Evolutionary conservation across 164 flowering plant genomes (phyloP).

Genomic region (Paratinospora sagittata): DNA sequence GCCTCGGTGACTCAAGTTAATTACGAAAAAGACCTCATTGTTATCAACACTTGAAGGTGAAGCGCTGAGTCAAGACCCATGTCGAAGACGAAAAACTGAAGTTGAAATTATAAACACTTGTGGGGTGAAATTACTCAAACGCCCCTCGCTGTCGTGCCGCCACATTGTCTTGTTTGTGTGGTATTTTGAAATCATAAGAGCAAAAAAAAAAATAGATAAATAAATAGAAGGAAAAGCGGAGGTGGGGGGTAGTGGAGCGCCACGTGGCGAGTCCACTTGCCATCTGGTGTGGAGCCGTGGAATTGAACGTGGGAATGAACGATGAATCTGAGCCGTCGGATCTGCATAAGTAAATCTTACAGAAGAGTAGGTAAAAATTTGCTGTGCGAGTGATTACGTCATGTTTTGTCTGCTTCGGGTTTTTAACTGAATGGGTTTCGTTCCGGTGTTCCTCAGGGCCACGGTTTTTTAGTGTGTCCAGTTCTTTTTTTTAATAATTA

Average conservation of each 20-base stretch:
- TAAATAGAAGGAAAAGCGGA: background rate
- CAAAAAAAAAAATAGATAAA: too few species aligned
- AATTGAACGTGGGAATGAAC: background rate
- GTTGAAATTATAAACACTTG: background rate
- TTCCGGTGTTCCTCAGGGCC: too few species aligned
- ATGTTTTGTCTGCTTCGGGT: too few species aligned
- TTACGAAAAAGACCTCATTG: background rate
- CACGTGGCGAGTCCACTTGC: background rate
- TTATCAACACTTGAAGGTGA: background rate
- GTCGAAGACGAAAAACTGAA: background rate
- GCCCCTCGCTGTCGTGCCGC: conserved; percentile 1
- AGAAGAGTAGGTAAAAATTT: background rate
- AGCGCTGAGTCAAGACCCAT: background rate
- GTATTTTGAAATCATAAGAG: background rate
- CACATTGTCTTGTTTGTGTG: background rate
- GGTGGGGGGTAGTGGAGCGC: background rate
- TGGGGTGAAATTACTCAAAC: background rate
- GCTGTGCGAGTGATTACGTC: too few species aligned
- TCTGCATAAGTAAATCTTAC: background rate
- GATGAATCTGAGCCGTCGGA: background rate
- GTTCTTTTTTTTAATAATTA: too few species aligned
- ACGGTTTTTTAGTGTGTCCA: too few species aligned
- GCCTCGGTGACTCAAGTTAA: background rate
- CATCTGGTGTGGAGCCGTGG: background rate
- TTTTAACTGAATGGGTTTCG: too few species aligned